phyloP scores from a whole-genome alignment of 169 alveolate genomes.

The Toxoplasma gondii region DNA sequence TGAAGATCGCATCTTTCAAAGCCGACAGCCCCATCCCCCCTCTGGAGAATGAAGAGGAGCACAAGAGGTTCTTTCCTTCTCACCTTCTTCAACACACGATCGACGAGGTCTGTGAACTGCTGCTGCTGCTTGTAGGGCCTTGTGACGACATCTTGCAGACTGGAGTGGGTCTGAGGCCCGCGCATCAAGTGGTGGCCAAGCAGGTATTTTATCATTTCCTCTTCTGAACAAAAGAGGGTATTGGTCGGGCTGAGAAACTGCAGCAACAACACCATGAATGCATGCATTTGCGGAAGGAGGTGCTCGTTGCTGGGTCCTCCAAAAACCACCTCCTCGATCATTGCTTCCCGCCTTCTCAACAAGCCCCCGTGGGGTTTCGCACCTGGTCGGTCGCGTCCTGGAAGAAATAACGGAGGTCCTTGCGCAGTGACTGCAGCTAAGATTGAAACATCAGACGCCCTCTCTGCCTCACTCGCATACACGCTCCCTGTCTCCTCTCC shows the following conservation, averaged over 20 bases:
- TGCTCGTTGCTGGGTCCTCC: not conserved
- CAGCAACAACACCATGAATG: conserved; percentile 30
- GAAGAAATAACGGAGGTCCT: not conserved
- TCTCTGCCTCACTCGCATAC: not conserved
- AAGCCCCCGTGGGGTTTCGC: not conserved
- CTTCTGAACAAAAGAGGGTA: not conserved
- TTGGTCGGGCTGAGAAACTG: conserved; percentile 22
- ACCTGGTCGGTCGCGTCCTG: not conserved
- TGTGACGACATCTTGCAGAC: conserved; percentile 26
- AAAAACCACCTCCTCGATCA: not conserved
- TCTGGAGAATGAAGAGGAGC: too few relatives aligned
- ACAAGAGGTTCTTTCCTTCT: not conserved
- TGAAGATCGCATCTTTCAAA: too few relatives aligned
- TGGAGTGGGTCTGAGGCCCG: conserved; percentile 29
- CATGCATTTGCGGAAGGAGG: conserved; percentile 22
- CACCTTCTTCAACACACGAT: not conserved
- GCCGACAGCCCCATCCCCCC: too few relatives aligned
- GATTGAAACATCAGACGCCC: not conserved
- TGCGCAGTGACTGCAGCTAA: not conserved
- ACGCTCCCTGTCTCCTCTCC: not conserved
- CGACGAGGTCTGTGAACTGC: conserved; percentile 4
- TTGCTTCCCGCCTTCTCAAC: not conserved
- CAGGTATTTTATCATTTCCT: not conserved
- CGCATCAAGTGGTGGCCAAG: conserved; percentile 32
- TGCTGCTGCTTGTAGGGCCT: conserved; percentile 27